phyloP scores from a whole-genome alignment of 805 yeast genomes.

The Tetrapisispora namnaoensis region DNA sequence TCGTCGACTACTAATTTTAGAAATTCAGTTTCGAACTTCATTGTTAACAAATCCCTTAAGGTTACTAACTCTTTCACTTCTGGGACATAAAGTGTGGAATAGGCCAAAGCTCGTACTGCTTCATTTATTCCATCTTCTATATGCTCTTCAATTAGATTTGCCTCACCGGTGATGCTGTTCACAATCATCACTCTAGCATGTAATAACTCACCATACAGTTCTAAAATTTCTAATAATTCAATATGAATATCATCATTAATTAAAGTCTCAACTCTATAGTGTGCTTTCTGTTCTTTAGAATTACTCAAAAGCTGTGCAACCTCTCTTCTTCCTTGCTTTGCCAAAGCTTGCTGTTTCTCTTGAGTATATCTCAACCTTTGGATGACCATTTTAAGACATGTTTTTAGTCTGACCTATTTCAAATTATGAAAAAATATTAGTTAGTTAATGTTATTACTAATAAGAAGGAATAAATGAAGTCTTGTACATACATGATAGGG shows the following conservation, averaged over 20 bases:
- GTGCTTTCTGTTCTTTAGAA: slow-evolving; percentile 76
- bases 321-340: slow-evolving; percentile 63
- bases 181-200: slow-evolving; percentile 64
- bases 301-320: slow-evolving; percentile 58
- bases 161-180: slow-evolving; percentile 33
- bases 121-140: slow-evolving; percentile 47
- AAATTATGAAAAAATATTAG: neutral
- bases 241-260: slow-evolving; percentile 73
- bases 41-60: slow-evolving; percentile 51
- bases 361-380: slow-evolving; percentile 62
- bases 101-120: slow-evolving; percentile 62
- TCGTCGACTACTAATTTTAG: slow-evolving; percentile 30
- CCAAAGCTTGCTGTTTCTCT: slow-evolving; percentile 62
- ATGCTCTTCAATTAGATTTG: slow-evolving; percentile 24
- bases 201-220: slow-evolving; percentile 71
- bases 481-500: slow-evolving; percentile 4
- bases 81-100: slow-evolving; percentile 52
- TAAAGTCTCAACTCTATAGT: slow-evolving; percentile 72
- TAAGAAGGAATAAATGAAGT: neutral
- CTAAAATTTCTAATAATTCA: slow-evolving; percentile 69
- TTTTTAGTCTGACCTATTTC: slow-evolving; percentile 23
- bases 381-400: slow-evolving; percentile 50
- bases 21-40: slow-evolving; percentile 62
- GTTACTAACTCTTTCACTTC: slow-evolving; percentile 63
- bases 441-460: neutral